phyloP scores from a whole-genome alignment of 2,329 filamentous ascomycete species.

The Dactylellina leptospora region DNA sequence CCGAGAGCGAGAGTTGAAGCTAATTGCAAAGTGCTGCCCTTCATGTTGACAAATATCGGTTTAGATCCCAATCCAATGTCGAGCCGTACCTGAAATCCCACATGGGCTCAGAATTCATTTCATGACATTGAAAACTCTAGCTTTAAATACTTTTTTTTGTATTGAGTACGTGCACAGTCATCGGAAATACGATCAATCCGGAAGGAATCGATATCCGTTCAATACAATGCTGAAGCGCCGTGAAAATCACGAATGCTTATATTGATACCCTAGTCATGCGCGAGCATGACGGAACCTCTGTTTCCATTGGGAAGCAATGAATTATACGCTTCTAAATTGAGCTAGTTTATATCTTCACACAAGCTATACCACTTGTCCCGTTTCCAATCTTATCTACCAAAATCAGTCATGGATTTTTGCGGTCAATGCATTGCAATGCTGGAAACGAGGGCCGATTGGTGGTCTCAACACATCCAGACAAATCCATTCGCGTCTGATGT shows the following conservation, averaged over 20 bases:
- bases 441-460: slow-evolving; percentile 27
- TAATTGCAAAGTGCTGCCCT: slow-evolving; percentile 27
- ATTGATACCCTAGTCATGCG: slow-evolving; percentile 1
- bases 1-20: slow-evolving; percentile 31
- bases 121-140: no score
- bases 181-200: no score
- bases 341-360: slow-evolving; percentile 23
- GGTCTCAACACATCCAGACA: slow-evolving; percentile 33
- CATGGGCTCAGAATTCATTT: no score
- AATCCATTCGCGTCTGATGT: slow-evolving; percentile 17
- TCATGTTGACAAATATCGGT: slow-evolving; percentile 33
- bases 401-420: no score
- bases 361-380: no score
- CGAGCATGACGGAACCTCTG: slow-evolving; percentile 22
- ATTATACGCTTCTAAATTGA: slow-evolving; percentile 7
- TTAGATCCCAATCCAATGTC: slow-evolving; percentile 7
- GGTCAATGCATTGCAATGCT: slow-evolving; percentile 19
- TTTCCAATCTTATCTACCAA: no score
- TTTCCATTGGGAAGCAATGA: slow-evolving; percentile 16
- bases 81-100: no score
- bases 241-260: slow-evolving; percentile 30
- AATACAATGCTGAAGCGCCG: slow-evolving; percentile 14
- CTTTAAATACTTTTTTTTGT: no score
- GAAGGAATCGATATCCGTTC: slow-evolving; percentile 24
- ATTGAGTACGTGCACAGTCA: no score